Evolutionary conservation across 1,284 basidiomycete genomes (phyloP).

Genomic region (Irpex sp.): DNA sequence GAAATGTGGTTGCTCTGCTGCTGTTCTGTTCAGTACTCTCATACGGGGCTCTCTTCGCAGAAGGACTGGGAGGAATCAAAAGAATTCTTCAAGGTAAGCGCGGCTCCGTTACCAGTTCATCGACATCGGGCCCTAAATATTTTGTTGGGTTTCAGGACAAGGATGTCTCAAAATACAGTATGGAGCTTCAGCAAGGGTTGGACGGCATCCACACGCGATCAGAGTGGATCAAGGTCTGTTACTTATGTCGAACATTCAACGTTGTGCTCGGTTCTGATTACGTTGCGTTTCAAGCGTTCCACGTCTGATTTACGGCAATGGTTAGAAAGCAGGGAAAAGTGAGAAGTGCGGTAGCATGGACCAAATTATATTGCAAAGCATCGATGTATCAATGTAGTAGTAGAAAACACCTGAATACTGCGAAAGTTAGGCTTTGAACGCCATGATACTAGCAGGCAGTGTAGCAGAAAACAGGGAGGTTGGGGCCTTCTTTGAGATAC

Average conservation of each 20-base stretch:
- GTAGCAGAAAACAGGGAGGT: slow-evolving; percentile 25
- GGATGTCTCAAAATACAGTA: slow-evolving; percentile 59
- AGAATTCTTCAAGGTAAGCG: slow-evolving; percentile 62
- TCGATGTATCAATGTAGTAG: neutral
- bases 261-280: neutral
- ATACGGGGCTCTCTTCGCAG: slow-evolving; percentile 59
- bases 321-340: neutral
- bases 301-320: slow-evolving; percentile 36
- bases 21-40: slow-evolving; percentile 40
- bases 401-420: too few species aligned
- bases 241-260: neutral
- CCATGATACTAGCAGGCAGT: slow-evolving; percentile 10
- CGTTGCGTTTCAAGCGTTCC: slow-evolving; percentile 30
- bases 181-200: slow-evolving; percentile 59
- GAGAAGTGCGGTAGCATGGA: neutral
- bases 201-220: slow-evolving; percentile 59
- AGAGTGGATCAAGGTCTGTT: slow-evolving; percentile 41
- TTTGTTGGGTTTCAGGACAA: slow-evolving; percentile 38
- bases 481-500: slow-evolving; percentile 34
- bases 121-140: neutral
- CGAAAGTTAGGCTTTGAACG: neutral
- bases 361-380: neutral
- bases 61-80: slow-evolving; percentile 65
- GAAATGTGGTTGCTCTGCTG: slow-evolving; percentile 13
- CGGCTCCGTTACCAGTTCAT: neutral